These are phyloP conservation scores for Ceratobasidium sp. DNA, from an alignment of 1,284 basidiomycete genomes.

Conservation along the genomic window DNA sequence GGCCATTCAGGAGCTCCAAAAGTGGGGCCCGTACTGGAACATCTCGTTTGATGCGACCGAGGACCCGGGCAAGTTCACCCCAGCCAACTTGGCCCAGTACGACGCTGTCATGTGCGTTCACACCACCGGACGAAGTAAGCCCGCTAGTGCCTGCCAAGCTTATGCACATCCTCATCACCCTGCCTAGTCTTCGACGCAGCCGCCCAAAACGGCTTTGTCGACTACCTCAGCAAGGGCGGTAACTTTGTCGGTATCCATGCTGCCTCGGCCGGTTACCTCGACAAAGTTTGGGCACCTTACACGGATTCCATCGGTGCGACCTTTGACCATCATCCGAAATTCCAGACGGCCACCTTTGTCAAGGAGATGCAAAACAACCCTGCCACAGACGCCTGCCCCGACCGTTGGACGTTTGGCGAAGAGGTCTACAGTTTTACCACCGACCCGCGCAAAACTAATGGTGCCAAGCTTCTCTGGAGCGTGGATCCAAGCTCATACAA, in stretches of 20 bases:
- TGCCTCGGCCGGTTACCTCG: conserved; percentile 71
- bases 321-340: conserved; percentile 53
- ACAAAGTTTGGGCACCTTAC: conserved; percentile 56
- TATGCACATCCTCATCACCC: background rate
- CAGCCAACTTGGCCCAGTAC: conserved; percentile 62
- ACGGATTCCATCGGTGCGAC: conserved; percentile 63
- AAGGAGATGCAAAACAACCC: conserved; percentile 68
- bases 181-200: conserved; percentile 44
- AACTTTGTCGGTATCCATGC: conserved; percentile 75
- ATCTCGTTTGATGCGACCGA: conserved; percentile 73
- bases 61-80: conserved; percentile 65
- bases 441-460: conserved; percentile 67
- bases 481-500: conserved; percentile 72
- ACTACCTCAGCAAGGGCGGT: conserved; percentile 72
- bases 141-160: conserved; percentile 53
- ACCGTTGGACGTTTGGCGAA: conserved; percentile 67
- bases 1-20: conserved; percentile 63
- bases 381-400: conserved; percentile 67
- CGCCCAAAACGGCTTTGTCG: conserved; percentile 67
- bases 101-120: conserved; percentile 75
- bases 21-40: conserved; percentile 56
- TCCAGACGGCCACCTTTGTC: conserved; percentile 59
- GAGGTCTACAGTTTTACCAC: conserved; percentile 82
- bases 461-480: conserved; percentile 69
- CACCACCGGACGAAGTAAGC: conserved; percentile 60